Conservation (phyloP, 345 rosid species). For the Eucalyptus guilfoylei region DNA sequence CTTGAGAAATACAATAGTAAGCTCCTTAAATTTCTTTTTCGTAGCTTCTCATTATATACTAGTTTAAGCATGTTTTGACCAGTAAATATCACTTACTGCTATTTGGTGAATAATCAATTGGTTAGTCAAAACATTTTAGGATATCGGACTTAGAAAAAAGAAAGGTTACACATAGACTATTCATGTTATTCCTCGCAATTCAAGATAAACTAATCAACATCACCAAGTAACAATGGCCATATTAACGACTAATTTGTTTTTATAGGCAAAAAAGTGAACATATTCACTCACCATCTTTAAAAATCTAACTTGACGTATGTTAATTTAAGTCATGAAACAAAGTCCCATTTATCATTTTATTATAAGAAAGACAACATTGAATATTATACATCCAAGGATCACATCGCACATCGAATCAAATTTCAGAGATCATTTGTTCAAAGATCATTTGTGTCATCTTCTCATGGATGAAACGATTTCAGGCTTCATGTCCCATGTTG, state of each 20-base stretch:
- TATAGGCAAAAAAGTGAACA: fast-evolving
- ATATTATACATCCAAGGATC: neutral
- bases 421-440: fast-evolving
- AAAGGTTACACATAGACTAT: neutral
- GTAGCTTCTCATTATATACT: neutral
- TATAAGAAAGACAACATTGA: neutral
- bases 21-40: neutral
- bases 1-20: neutral
- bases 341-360: neutral
- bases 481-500: neutral
- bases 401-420: neutral
- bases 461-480: neutral
- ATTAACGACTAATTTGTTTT: neutral
- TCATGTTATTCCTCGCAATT: neutral
- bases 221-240: neutral
- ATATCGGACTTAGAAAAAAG: fast-evolving
- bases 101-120: neutral
- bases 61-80: neutral
- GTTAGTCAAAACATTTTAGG: neutral
- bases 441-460: neutral
- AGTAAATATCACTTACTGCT: neutral
- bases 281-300: neutral
- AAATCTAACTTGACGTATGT: neutral
- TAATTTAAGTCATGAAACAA: neutral
- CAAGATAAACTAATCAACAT: neutral